These are phyloP conservation scores for Carex scoparia DNA, from an alignment of 176 grass and related monocot genomes.

Conservation along the genomic window DNA sequence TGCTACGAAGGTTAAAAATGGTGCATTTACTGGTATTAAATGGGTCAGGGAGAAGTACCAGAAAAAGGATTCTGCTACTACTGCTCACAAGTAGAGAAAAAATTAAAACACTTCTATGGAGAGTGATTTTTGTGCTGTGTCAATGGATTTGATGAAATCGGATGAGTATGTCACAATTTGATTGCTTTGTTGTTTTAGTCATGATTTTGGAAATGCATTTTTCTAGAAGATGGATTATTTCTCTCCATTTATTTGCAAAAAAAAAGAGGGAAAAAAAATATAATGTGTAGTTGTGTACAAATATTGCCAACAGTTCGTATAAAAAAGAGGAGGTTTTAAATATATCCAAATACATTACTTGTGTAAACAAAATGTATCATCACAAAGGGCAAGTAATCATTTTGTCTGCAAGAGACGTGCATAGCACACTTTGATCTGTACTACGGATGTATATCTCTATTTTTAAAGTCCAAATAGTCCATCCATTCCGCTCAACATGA, in stretches of 20 bases:
- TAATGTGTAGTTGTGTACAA: not conserved
- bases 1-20: slow-evolving; percentile 51
- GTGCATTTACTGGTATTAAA: slow-evolving; percentile 47
- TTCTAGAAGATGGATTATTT: not conserved
- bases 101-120: not conserved
- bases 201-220: not conserved
- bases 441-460: no score
- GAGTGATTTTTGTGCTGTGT: not conserved
- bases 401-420: no score
- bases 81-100: not conserved
- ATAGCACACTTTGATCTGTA: no score
- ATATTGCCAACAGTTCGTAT: not conserved
- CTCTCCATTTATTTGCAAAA: not conserved
- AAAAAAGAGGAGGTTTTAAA: not conserved
- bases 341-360: not conserved
- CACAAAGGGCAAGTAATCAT: not conserved
- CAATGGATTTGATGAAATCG: not conserved
- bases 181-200: slow-evolving; percentile 10
- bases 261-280: not conserved
- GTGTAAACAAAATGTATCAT: not conserved
- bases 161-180: not conserved
- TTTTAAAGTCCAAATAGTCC: no score
- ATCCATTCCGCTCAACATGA: no score
- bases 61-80: no score
- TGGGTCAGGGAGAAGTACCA: slow-evolving; percentile 60